Conservation (phyloP, 78 protist genomes). For the Dictyostelium capitatum region DNA sequence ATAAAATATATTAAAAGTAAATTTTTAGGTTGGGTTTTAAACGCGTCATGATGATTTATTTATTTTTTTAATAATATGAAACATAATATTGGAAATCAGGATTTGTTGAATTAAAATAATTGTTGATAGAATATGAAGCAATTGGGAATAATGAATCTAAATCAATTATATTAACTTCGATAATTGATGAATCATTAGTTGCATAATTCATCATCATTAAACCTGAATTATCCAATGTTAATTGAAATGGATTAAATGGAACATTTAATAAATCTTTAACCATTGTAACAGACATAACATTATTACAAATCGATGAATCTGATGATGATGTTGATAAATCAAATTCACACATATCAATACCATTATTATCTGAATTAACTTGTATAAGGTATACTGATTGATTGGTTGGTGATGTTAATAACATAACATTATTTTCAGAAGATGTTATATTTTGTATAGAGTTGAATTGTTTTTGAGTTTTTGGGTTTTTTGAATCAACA, state of each 20-base stretch:
- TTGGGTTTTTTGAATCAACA: not conserved
- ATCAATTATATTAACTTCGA: not conserved
- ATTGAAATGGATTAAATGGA: conserved; percentile 7
- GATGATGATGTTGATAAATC: not conserved
- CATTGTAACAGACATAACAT: not conserved
- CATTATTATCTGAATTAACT: not conserved
- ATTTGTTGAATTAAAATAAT: conserved; percentile 4
- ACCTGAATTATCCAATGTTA: not conserved
- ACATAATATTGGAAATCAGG: not conserved
- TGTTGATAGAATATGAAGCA: not conserved
- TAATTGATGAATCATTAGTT: not conserved
- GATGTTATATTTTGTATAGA: not conserved
- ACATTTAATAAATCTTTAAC: not conserved
- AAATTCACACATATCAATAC: conserved; percentile 1
- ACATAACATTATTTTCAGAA: not conserved
- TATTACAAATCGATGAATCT: not conserved
- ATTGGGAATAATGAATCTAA: not conserved
- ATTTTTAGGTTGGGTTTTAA: no score
- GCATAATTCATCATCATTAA: not conserved
- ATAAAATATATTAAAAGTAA: no score
- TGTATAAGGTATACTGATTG: not conserved
- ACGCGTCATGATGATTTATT: no score
- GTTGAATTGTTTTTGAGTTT: not conserved
- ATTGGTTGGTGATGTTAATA: not conserved
- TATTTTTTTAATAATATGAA: not conserved